Conservation (phyloP, 148 eudicot genomes). For the Spergularia marina region DNA sequence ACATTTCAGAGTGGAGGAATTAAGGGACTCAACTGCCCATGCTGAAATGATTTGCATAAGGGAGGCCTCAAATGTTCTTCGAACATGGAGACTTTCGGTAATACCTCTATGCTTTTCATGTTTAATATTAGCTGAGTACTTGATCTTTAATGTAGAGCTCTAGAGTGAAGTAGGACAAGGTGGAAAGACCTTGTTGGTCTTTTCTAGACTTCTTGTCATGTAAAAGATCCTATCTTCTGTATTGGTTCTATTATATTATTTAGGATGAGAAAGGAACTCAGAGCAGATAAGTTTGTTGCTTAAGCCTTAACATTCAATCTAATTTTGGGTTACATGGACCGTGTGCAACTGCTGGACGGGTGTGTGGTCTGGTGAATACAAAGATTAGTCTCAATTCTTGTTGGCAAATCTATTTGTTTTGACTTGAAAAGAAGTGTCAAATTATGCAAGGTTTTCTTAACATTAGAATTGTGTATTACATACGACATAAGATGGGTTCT, state of each 20-base stretch:
- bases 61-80: conserved; percentile 75
- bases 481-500: background rate
- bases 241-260: background rate
- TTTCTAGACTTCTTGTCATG: background rate
- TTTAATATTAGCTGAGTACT: too few relatives aligned
- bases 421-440: background rate
- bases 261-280: background rate
- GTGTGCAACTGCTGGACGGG: background rate
- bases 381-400: background rate
- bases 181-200: background rate
- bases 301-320: background rate
- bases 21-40: conserved; percentile 94
- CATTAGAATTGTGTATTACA: background rate
- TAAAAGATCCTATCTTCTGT: background rate
- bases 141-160: too few relatives aligned
- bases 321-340: background rate
- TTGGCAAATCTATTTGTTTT: background rate
- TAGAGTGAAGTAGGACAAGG: background rate
- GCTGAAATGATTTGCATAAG: conserved; percentile 93
- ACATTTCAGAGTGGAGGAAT: conserved; percentile 75
- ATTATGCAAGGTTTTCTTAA: background rate
- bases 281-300: background rate
- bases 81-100: conserved; percentile 86
- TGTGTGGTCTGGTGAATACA: background rate
- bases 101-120: conserved; percentile 19